Evolutionary conservation across 2,329 filamentous ascomycete species (phyloP).

Genomic region (Lachnellula arida): DNA sequence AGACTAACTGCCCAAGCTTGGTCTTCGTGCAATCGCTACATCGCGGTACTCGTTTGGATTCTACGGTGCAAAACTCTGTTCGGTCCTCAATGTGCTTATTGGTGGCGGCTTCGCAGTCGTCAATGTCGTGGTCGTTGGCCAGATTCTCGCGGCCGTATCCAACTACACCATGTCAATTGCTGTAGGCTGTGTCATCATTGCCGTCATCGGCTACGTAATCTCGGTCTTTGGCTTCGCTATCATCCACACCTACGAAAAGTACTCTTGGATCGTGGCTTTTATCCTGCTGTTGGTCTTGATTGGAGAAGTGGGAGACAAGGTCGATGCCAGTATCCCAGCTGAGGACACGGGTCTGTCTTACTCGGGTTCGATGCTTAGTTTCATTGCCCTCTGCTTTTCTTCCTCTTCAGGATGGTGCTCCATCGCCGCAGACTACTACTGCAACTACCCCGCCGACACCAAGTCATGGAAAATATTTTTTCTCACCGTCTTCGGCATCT

Average conservation of each 20-base stretch:
- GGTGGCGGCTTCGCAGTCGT: constrained; percentile 39
- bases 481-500: constrained; percentile 26
- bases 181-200: constrained; percentile 32
- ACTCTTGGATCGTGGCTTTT: constrained; percentile 44
- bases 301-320: constrained; percentile 40
- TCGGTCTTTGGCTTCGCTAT: constrained; percentile 35
- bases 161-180: constrained; percentile 38
- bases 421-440: constrained; percentile 31
- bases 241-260: constrained; percentile 44
- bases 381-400: constrained; percentile 29
- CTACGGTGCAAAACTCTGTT: constrained; percentile 44
- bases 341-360: constrained; percentile 32
- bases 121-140: constrained; percentile 43
- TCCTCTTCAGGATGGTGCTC: constrained; percentile 29
- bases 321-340: constrained; percentile 35
- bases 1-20: constrained; percentile 20
- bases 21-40: constrained; percentile 40
- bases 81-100: constrained; percentile 42
- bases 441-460: constrained; percentile 31
- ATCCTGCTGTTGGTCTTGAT: constrained; percentile 45
- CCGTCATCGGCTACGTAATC: constrained; percentile 26
- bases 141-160: constrained; percentile 29
- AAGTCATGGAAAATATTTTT: constrained; percentile 30
- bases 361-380: constrained; percentile 30
- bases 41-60: constrained; percentile 46